Base-by-base conservation (phyloP, 2,329 filamentous ascomycete genomes). In the Tolypocladium inflatum region DNA sequence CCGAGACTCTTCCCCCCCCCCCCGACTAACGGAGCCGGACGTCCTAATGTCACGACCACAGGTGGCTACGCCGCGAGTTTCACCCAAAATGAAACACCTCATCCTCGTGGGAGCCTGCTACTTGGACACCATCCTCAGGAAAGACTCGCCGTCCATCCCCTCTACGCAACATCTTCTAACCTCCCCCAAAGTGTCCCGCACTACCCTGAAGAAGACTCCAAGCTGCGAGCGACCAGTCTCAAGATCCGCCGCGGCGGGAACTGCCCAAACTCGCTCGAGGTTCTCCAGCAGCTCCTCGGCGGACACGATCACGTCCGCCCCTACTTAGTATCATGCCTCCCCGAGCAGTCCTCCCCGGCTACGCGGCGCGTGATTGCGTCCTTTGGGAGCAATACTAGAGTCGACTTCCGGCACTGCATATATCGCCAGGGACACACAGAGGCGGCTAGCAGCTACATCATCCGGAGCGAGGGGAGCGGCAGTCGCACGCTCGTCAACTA, bases 401-500 rank as follows among this genome's bases (percentile, higher is more conserved):
- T 88, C 23, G 71, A 79, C 60, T 73, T 88, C 45, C 66, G 71
- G 30, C 73, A 76, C 63, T 88, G 85, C 67, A 76, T 90, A 48
- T 86, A 83, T 66, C 80, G 87, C 1, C 70, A 79, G 9, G 75
- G 73, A 23, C 73, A 78, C 62, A 64, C 70, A 7, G 79, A 86
- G 61, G 78, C 87, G 1, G 85, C 87, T 2, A 87, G 84, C 59
- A 85, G 86, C 70, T 89, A 88, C 72, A 85, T 90, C 61, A 78
- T 90, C 59, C 82, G 83, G 61, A 88, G 83, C 67, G 70, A 74
- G 55, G 71, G 71, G 30, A 83, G 78, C 4, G 82, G 80, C 23
- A 86, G 81, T 57, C 78, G 88, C 51, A 91, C 88, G 0, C 82
- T 90, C 58, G 83, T 91, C 58, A 91, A 86, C 68, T 82, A 85